Evolutionary conservation across 768 basidiomycete species (phyloP), one percentile per base, ranked within the genome.

Genomic region (Auriscalpium orientale): DNA sequence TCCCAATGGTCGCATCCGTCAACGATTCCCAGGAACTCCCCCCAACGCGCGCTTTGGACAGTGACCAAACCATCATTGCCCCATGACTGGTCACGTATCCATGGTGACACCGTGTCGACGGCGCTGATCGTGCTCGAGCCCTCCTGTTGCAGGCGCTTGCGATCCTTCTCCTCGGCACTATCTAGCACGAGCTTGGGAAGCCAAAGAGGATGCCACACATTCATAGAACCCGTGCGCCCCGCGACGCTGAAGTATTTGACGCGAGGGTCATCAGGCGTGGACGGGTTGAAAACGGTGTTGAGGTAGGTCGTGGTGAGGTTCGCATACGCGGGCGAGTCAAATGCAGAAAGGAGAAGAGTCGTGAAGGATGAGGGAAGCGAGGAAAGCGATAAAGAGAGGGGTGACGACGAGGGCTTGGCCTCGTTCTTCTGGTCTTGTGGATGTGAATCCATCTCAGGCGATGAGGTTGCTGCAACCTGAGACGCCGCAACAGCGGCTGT

Each of bases 1-100:
- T 95, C 89, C 97, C 97, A 99, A 65, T 99, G 97, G 74, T 99
- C 94, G 63, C 85, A 88, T 1, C 85, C 87, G 60, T 95, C 89
- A 65, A 98, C 75, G 16, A 82, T 82, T 4, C 97, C 97, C 35
- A 99, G 72, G 68, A 94, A 98, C 66, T 97, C 91, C 16, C 97
- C 97, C 95, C 95, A 98, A 61, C 85, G 84, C 6, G 97, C 92
- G 63, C 88, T 90, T 61, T 89, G 84, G n/a, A 99, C 78, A 15
- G 87, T 87, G 15, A 98, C 95, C 37, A 98, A 76, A 0, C 92
- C 93, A 64, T 98, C 95, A 67, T 97, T 95, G 0, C 93, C 95
- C 81, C 85, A 84, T 49, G 80, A 74, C 16, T 73, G 65, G 44
- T 82, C 80, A 3, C 40, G 40, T 43, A 2, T 18, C 40, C 40